Percentiles rank a stretch among this genome's conserved stretches.
phyloP scores from a whole-genome alignment of 1,284 basidiomycete genomes.

The Ceratobasidium sp. region DNA sequence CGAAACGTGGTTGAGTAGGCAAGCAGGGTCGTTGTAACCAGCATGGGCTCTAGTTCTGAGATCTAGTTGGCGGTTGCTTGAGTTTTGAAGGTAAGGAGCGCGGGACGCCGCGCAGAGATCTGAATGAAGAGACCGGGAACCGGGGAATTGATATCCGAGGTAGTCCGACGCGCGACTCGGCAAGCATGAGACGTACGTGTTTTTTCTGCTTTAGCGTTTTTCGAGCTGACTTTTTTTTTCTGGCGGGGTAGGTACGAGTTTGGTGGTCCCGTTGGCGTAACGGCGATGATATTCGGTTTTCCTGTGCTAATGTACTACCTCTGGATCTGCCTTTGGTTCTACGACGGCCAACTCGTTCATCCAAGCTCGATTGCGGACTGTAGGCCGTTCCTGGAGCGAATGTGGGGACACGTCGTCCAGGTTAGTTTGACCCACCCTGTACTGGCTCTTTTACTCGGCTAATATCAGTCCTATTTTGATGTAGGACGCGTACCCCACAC shows the following conservation, averaged over 20 bases:
- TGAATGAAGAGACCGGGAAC: too few relatives aligned
- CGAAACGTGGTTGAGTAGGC: too few relatives aligned
- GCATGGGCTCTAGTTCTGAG: too few relatives aligned
- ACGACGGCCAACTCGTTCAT: slow-evolving; percentile 86
- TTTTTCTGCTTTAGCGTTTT: neutral
- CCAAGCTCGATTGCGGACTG: slow-evolving; percentile 82
- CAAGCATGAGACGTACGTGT: slow-evolving; percentile 33
- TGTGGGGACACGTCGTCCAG: slow-evolving; percentile 86
- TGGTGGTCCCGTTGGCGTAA: slow-evolving; percentile 92
- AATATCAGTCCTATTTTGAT: neutral
- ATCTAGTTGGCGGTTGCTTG: too few relatives aligned
- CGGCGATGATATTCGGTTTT: slow-evolving; percentile 95
- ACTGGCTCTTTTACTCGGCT: neutral
- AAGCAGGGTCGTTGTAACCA: too few relatives aligned
- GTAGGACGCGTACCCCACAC: slow-evolving; percentile 92
- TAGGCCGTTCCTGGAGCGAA: slow-evolving; percentile 81
- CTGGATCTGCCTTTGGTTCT: slow-evolving; percentile 98
- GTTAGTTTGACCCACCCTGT: slow-evolving; percentile 62
- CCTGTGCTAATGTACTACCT: slow-evolving; percentile 97
- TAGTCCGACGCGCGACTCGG: slow-evolving; percentile 26
- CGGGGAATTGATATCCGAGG: neutral
- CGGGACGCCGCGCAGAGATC: too few relatives aligned
- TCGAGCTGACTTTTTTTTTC: neutral
- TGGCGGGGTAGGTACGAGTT: slow-evolving; percentile 83
- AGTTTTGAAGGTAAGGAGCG: too few relatives aligned